Evolutionary conservation across 1,284 basidiomycete species (phyloP).

Genomic region (Pseudozyma tsukubaensis): DNA sequence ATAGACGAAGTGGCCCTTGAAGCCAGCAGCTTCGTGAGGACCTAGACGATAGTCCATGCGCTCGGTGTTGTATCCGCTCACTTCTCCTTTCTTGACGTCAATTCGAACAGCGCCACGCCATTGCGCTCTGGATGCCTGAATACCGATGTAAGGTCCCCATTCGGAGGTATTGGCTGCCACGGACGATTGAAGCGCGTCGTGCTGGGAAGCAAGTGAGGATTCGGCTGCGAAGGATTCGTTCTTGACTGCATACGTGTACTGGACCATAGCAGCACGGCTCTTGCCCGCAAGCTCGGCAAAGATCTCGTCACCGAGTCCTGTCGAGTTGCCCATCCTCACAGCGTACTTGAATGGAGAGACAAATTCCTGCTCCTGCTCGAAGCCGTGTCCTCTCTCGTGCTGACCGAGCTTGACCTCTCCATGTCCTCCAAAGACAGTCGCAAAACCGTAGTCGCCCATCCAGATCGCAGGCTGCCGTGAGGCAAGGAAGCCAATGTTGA

Average conservation of each 20-base stretch:
- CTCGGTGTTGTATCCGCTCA: constrained; percentile 79
- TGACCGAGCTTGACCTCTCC: constrained; percentile 72
- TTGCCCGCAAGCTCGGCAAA: constrained; percentile 77
- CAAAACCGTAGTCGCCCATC: constrained; percentile 75
- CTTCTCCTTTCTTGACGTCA: constrained; percentile 72
- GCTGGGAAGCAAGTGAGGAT: not conserved
- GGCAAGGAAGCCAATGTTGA: constrained; percentile 39
- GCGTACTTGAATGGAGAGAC: constrained; percentile 78
- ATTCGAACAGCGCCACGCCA: constrained; percentile 76
- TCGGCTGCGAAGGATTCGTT: not conserved
- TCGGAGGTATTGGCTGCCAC: not conserved
- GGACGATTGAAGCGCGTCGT: not conserved
- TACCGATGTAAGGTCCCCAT: constrained; percentile 74
- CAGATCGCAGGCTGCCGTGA: constrained; percentile 78
- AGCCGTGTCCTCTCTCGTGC: constrained; percentile 75
- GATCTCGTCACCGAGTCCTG: constrained; percentile 71
- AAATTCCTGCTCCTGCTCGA: constrained; percentile 75
- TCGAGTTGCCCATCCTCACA: constrained; percentile 74
- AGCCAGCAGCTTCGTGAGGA: constrained; percentile 70
- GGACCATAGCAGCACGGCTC: constrained; percentile 81
- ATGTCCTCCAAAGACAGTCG: constrained; percentile 69
- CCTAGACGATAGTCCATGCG: constrained; percentile 72
- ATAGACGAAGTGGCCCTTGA: constrained; percentile 81
- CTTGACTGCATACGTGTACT: constrained; percentile 61
- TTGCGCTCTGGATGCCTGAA: constrained; percentile 78